Evolutionary conservation across 352 stramenopile species (phyloP).

Genomic region (Globisporangium paroecandrum): DNA sequence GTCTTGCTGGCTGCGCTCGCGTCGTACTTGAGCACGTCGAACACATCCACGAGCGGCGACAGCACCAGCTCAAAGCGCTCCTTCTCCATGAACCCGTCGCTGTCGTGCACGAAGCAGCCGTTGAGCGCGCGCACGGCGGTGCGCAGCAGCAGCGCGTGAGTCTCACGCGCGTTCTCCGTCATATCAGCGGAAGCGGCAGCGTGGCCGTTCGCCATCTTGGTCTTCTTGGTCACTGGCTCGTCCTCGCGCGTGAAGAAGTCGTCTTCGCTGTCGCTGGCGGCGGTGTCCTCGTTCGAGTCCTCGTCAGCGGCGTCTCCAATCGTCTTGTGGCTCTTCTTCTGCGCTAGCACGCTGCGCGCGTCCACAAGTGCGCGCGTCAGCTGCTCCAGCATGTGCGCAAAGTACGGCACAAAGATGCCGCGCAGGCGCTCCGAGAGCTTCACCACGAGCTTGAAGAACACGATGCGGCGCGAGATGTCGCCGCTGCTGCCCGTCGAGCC

Average conservation of each 20-base stretch:
- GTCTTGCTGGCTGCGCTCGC: slow-evolving; percentile 25
- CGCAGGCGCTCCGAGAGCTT: slow-evolving; percentile 79
- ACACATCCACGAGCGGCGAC: slow-evolving; percentile 63
- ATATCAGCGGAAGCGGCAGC: slow-evolving; percentile 7
- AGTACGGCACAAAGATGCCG: slow-evolving; percentile 89
- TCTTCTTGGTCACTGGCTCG: slow-evolving; percentile 48
- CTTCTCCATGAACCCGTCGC: slow-evolving; percentile 85
- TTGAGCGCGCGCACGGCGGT: slow-evolving; percentile 68
- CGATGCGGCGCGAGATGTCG: slow-evolving; percentile 54
- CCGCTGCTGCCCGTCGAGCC: slow-evolving; percentile 18
- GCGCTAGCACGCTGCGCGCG: slow-evolving; percentile 44
- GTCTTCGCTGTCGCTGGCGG: slow-evolving; percentile 43
- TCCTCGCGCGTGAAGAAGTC: slow-evolving; percentile 53
- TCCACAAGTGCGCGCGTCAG: slow-evolving; percentile 46
- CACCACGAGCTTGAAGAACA: slow-evolving; percentile 79
- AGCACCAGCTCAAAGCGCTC: slow-evolving; percentile 80
- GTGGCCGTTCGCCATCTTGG: slow-evolving; percentile 36
- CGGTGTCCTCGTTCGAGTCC: slow-evolving; percentile 31
- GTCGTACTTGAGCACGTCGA: slow-evolving; percentile 65
- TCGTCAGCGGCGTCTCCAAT: slow-evolving; percentile 18
- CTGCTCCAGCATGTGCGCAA: slow-evolving; percentile 67
- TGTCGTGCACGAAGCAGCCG: slow-evolving; percentile 85
- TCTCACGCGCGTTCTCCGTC: slow-evolving; percentile 28
- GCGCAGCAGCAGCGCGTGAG: slow-evolving; percentile 45
- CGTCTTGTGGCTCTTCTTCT: slow-evolving; percentile 31